A percentile compares a stretch with the other conserved stretches of the same genome.
These are phyloP conservation scores for Mortierella sp. DNA, from an alignment of 371 early-diverging fungal species.

Conservation along the genomic window DNA sequence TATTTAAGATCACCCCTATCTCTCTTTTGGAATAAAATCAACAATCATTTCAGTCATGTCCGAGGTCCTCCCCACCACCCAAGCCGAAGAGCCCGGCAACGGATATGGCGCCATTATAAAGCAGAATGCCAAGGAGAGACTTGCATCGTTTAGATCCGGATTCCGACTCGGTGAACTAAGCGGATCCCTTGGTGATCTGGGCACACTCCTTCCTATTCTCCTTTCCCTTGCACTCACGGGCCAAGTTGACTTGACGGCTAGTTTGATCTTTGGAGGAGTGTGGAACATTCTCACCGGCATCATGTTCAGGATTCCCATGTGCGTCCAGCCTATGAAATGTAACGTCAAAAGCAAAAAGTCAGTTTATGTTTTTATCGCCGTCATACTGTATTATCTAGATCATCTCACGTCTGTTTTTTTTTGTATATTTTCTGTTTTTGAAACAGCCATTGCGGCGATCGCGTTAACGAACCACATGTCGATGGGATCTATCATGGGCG, in stretches of 20 bases:
- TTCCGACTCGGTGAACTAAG: constrained; percentile 62
- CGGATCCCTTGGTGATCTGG: constrained; percentile 86
- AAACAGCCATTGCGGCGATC: constrained; percentile 87
- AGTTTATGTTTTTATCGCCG: no score
- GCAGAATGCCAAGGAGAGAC: constrained; percentile 28
- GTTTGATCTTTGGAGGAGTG: constrained; percentile 88
- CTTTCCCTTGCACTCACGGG: constrained; percentile 81
- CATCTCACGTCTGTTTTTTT: no score
- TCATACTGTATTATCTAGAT: no score
- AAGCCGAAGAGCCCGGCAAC: constrained; percentile 1
- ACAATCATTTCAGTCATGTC: constrained; percentile 14
- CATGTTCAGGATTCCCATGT: constrained; percentile 84
- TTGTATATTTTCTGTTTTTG: not conserved
- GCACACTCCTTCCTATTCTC: constrained; percentile 89
- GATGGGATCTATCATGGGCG: constrained; percentile 78
- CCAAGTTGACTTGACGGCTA: constrained; percentile 83
- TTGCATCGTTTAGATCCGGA: constrained; percentile 24
- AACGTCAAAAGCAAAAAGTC: no score
- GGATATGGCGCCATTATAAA: constrained; percentile 16
- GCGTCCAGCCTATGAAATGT: constrained; percentile 90
- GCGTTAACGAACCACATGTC: constrained; percentile 80
- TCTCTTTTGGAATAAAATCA: not conserved
- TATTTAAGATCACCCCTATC: not conserved
- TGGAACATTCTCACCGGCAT: constrained; percentile 90
- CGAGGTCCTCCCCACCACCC: constrained; percentile 22